These are phyloP conservation scores for Sphaerosporella brunnea DNA, from an alignment of 495 filamentous ascomycete species.

Conservation along the genomic window DNA sequence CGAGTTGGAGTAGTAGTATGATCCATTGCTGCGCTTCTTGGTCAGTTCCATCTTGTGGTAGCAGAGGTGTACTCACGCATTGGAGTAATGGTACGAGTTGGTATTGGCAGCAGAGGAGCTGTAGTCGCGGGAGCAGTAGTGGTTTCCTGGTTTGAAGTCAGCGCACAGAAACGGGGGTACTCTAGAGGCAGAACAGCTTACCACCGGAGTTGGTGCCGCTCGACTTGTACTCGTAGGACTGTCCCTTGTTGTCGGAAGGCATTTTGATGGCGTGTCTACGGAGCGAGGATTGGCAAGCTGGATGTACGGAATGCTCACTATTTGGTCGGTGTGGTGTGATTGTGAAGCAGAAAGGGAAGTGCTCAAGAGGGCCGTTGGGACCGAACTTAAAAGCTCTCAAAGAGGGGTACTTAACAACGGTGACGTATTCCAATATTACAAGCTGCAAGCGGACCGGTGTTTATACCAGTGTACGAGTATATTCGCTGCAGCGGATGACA, in stretches of 20 bases:
- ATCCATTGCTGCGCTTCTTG: conserved; percentile 29
- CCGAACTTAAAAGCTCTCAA: too few relatives aligned
- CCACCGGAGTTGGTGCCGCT: conserved; percentile 29
- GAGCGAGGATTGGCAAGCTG: too few relatives aligned
- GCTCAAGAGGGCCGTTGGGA: too few relatives aligned
- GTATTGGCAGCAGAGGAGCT: conserved; percentile 30
- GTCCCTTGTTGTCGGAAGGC: conserved; percentile 13
- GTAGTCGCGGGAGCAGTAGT: conserved; percentile 39
- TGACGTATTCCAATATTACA: too few relatives aligned
- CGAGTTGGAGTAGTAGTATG: conserved; percentile 45
- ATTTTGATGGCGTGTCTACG: too few relatives aligned
- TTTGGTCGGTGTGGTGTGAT: too few relatives aligned
- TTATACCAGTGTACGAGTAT: too few relatives aligned
- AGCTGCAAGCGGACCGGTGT: too few relatives aligned
- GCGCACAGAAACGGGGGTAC: background rate
- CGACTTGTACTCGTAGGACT: conserved; percentile 30
- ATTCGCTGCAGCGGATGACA: too few relatives aligned
- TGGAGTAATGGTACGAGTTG: conserved; percentile 43
- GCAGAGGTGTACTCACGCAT: conserved; percentile 27
- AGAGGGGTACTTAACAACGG: too few relatives aligned
- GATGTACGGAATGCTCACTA: too few relatives aligned
- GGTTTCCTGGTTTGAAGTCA: conserved; percentile 29
- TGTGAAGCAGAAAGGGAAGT: too few relatives aligned
- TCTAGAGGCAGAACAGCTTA: background rate
- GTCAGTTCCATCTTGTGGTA: background rate